These are phyloP conservation scores for Panus rudis DNA, from an alignment of 768 basidiomycete species.

Conservation along the genomic window DNA sequence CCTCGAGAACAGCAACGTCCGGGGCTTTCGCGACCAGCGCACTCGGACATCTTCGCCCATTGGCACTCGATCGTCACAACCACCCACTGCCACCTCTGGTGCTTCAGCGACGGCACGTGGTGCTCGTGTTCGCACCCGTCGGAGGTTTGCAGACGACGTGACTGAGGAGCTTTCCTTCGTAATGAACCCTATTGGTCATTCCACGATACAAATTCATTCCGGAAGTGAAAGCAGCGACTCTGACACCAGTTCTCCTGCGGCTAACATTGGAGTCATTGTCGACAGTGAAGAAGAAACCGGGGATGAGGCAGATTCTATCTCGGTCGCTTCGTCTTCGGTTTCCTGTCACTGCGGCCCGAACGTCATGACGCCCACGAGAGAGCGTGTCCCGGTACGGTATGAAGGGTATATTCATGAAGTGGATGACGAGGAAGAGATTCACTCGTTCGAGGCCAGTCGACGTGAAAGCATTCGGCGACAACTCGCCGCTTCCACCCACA, in stretches of 20 bases:
- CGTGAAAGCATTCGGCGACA: background rate
- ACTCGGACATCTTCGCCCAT: background rate
- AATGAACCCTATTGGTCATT: background rate
- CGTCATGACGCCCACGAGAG: constrained; percentile 8
- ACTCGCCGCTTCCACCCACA: constrained; percentile 3
- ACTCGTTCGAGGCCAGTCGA: constrained; percentile 37
- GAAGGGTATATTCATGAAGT: constrained; percentile 48
- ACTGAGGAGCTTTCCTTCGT: constrained; percentile 24
- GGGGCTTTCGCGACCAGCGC: no score
- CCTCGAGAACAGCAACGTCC: constrained; percentile 8
- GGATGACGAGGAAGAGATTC: constrained; percentile 46
- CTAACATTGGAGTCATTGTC: background rate
- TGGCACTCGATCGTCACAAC: no score
- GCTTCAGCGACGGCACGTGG: no score
- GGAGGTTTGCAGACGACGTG: no score
- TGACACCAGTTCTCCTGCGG: no score
- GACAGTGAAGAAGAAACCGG: constrained; percentile 5
- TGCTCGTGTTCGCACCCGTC: no score
- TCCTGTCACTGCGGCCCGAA: constrained; percentile 17
- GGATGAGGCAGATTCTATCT: constrained; percentile 4
- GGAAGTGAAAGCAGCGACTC: no score
- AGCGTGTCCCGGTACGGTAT: constrained; percentile 34
- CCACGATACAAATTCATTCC: constrained; percentile 2
- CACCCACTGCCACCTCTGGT: no score
- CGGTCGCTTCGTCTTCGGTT: no score